A percentile compares a stretch with the other conserved stretches of the same genome.
phyloP scores from a whole-genome alignment of 306 rosid species.

The Vachellia pachyceras region DNA sequence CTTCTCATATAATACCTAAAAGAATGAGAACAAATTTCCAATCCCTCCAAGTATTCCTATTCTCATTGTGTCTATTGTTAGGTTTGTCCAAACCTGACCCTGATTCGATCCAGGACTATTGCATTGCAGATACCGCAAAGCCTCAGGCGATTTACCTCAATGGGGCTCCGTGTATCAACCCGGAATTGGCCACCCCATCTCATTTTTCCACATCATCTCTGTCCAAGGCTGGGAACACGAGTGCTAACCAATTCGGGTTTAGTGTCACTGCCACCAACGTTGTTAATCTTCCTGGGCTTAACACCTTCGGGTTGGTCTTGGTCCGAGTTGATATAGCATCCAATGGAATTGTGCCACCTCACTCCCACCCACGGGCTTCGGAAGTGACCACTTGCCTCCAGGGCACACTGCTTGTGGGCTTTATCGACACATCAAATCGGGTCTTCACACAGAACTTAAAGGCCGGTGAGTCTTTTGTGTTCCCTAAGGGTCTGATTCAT shows the following conservation, averaged over 20 bases:
- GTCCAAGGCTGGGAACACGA: conserved; percentile 52
- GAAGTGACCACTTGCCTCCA: conserved; percentile 7
- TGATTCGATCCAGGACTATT: conserved; percentile 72
- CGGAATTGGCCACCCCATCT: conserved; percentile 44
- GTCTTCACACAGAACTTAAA: not conserved
- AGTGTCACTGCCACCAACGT: conserved; percentile 37
- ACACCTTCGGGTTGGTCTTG: conserved; percentile 57
- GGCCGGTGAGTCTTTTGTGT: conserved; percentile 16
- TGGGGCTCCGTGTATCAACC: conserved; percentile 74
- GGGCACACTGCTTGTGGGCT: not conserved
- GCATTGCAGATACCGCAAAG: conserved; percentile 59
- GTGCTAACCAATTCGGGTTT: conserved; percentile 42
- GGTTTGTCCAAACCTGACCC: conserved; percentile 58
- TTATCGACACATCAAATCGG: not conserved
- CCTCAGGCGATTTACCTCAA: conserved; percentile 45
- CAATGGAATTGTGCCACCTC: conserved; percentile 12
- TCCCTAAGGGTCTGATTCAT: conserved; percentile 41
- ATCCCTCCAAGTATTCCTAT: conserved; percentile 35
- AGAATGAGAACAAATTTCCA: conserved; percentile 47
- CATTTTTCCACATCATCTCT: conserved; percentile 66
- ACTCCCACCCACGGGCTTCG: conserved; percentile 3
- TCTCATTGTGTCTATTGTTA: conserved; percentile 36
- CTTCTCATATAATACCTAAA: not conserved
- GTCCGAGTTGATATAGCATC: conserved; percentile 48
- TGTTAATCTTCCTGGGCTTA: conserved; percentile 54